Evolutionary conservation across 2,329 filamentous ascomycete genomes (phyloP), one percentile per base, ranked within the genome.

Genomic region (Raffaelea ambrosiae): DNA sequence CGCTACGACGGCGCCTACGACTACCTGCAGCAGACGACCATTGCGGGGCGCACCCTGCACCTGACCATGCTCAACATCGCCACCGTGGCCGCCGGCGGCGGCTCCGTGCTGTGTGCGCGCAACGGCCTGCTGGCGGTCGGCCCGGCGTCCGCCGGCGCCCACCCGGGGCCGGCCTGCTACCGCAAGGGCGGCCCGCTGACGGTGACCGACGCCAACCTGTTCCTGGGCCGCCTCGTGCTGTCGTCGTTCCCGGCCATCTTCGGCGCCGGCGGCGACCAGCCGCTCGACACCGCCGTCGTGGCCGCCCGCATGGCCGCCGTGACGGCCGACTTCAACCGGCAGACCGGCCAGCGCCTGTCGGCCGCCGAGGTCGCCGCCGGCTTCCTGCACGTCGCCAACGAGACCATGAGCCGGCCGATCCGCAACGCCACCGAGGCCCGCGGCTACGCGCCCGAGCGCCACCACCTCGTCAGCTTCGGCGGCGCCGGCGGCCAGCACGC

Each of bases 11-110:
- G 82, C 21, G 67, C 78, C 46, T 79, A 83, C 55, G 82, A 85
- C 51, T 82, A 85, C 55, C 77, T 84, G 4, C 84, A 84, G 52
- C 81, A 84, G 56, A 84, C 81, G 0, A 84, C 79, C 2, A 53
- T 38, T 1, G 89, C 90, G 0, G 90, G 89, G 16, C 86, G 95
- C 1, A 89, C 88, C 0, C 91, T 95, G 19, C 88, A 95, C 57
- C 89, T 86, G 0, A 89, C 90, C 0, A 88, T 95, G 59, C 75
- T 95, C 1, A 88, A 95, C 59, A 95, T 95, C 67, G 95, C 94
- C 64, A 96, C 90, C 0, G 90, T 96, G 1, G 89, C 89, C 5
- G 89, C 90, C 3, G 89, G 89, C 40, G 89, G 89, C 53, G 88
- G 88, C 9, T 52, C 52, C 8, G 71, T 80, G 16, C 67, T 89